phyloP scores from a whole-genome alignment of 1,139 yeast genomes.

The Pichia sp. region DNA sequence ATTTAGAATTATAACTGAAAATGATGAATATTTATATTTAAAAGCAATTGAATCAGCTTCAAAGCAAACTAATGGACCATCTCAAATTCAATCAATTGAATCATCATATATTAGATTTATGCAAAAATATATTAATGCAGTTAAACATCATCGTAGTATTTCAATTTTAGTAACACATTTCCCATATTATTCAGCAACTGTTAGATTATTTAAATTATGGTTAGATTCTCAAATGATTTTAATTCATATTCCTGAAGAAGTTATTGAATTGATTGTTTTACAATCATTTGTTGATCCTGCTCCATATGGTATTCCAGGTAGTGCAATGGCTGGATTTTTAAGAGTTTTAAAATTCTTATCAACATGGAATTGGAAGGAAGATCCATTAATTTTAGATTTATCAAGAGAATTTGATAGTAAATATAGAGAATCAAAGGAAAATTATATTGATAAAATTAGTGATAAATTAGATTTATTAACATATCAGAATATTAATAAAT shows the following conservation, averaged over 20 bases:
- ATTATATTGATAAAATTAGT: constrained; percentile 41
- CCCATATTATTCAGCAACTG: constrained; percentile 73
- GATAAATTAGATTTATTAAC: constrained; percentile 60
- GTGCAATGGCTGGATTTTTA: constrained; percentile 74
- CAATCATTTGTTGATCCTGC: constrained; percentile 84
- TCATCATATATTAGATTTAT: constrained; percentile 59
- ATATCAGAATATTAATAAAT: constrained; percentile 55
- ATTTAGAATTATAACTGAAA: constrained; percentile 67
- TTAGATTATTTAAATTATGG: constrained; percentile 84
- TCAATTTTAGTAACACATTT: constrained; percentile 65
- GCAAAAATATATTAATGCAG: constrained; percentile 59
- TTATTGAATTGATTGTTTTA: constrained; percentile 74
- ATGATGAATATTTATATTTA: constrained; percentile 69
- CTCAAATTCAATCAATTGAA: constrained; percentile 54
- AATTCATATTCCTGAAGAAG: constrained; percentile 67
- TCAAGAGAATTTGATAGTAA: constrained; percentile 36
- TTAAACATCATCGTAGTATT: constrained; percentile 79
- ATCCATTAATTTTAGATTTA: constrained; percentile 72
- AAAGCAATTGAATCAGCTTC: constrained; percentile 58
- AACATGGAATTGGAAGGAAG: constrained; percentile 92
- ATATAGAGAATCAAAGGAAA: constrained; percentile 28
- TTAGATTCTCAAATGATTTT: constrained; percentile 63
- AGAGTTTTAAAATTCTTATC: constrained; percentile 67
- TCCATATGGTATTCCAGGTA: constrained; percentile 74
- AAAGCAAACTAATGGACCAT: constrained; percentile 32